phyloP scores from a whole-genome alignment of 139 green algal species.

The Diplosphaera chodatii region DNA sequence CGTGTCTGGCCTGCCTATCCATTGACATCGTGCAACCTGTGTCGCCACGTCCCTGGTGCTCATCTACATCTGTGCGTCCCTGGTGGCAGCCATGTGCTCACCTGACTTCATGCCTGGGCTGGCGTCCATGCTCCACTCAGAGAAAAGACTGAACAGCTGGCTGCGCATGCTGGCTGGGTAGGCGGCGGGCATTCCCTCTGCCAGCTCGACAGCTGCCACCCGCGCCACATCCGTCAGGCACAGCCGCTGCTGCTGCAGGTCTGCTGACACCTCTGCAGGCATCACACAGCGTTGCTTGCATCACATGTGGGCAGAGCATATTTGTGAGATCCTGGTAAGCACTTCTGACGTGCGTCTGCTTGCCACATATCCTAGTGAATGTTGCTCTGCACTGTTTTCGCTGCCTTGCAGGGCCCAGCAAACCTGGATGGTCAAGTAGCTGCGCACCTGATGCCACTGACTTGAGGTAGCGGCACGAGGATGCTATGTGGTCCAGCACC shows the following conservation, averaged over 20 bases:
- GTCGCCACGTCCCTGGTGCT: no score
- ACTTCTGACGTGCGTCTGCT: no score
- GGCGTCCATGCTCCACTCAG: slow-evolving; percentile 50
- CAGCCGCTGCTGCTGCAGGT: slow-evolving; percentile 53
- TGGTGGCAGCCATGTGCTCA: neutral
- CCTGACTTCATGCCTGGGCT: neutral
- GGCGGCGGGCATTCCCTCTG: neutral
- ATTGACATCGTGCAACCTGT: no score
- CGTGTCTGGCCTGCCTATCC: no score
- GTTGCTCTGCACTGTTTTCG: no score
- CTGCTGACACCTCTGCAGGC: slow-evolving; percentile 30
- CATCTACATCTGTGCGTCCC: no score
- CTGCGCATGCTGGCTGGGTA: slow-evolving; percentile 27
- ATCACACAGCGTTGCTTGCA: no score
- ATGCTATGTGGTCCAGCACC: slow-evolving; percentile 63
- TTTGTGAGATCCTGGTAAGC: no score
- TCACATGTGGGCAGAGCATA: no score
- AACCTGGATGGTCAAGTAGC: neutral
- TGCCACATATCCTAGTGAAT: no score
- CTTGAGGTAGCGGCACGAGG: slow-evolving; percentile 40
- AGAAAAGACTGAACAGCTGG: slow-evolving; percentile 49
- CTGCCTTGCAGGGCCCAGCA: no score
- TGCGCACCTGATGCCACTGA: neutral
- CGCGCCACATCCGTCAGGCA: slow-evolving; percentile 50
- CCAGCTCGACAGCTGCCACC: slow-evolving; percentile 19